These are phyloP conservation scores for Crithidia expoeki DNA, from an alignment of 208 protist genomes.

Conservation along the genomic window DNA sequence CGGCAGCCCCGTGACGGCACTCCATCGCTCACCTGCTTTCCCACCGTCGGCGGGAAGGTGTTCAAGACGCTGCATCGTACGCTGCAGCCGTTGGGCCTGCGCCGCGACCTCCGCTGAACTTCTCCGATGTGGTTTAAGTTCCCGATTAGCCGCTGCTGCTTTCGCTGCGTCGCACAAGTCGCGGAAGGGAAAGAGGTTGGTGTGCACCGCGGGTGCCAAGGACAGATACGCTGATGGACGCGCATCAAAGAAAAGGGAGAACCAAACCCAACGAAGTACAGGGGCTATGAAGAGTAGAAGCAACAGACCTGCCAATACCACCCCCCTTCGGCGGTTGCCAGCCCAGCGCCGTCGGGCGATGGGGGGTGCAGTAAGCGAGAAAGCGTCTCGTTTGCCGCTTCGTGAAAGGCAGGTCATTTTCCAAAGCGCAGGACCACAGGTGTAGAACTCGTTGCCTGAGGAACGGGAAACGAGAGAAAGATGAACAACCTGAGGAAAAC, in stretches of 20 bases:
- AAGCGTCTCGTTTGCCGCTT: too few species aligned
- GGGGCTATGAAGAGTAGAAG: not conserved
- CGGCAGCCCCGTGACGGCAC: slow-evolving; percentile 8
- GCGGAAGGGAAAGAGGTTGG: slow-evolving; percentile 3
- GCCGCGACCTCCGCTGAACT: not conserved
- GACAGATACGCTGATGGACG: not conserved
- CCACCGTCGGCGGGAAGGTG: slow-evolving; percentile 9
- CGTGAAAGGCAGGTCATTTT: too few species aligned
- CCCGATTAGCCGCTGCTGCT: too few species aligned
- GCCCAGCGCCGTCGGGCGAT: too few species aligned
- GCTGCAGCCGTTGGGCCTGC: not conserved
- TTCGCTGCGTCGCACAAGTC: slow-evolving; percentile 16
- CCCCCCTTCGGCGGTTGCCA: not conserved
- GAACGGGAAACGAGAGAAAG: too few species aligned
- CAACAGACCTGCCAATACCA: not conserved
- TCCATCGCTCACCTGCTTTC: slow-evolving; percentile 8
- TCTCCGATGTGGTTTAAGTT: not conserved
- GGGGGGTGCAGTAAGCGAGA: too few species aligned
- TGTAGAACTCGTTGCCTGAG: too few species aligned
- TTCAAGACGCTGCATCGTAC: not conserved
- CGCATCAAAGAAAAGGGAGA: not conserved
- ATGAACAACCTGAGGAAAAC: too few species aligned
- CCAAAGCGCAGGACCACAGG: too few species aligned
- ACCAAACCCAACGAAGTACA: not conserved
- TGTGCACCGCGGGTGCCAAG: not conserved